A percentile compares a stretch with the other conserved stretches of the same genome.
These are phyloP conservation scores for Sarocladium strictum DNA, from an alignment of 2,329 filamentous ascomycete genomes.

Conservation along the genomic window DNA sequence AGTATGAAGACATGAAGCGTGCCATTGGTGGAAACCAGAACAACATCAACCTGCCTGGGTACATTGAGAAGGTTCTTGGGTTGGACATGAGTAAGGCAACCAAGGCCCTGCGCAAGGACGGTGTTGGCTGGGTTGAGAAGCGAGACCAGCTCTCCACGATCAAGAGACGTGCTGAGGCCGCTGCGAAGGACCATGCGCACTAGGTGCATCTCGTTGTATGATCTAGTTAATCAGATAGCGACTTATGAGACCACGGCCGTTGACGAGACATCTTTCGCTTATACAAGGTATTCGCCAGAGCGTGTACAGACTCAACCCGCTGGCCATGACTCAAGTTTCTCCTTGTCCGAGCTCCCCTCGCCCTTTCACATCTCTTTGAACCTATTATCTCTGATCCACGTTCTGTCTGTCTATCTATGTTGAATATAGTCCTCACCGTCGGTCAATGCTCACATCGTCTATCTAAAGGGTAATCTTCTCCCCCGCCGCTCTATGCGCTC, in stretches of 20 bases:
- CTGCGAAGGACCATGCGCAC: slow-evolving; percentile 11
- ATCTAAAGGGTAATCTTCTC: too few relatives aligned
- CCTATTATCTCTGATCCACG: too few relatives aligned
- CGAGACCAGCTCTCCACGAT: slow-evolving; percentile 14
- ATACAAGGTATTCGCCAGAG: not conserved
- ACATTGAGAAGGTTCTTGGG: slow-evolving; percentile 19
- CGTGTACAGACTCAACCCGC: too few relatives aligned
- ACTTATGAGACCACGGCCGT: not conserved
- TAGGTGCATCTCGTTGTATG: not conserved
- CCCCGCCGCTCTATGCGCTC: too few relatives aligned
- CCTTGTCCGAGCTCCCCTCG: too few relatives aligned
- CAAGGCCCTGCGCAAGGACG: slow-evolving; percentile 16
- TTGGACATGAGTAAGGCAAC: slow-evolving; percentile 18
- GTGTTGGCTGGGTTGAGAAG: slow-evolving; percentile 19
- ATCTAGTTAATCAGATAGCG: not conserved
- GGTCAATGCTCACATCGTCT: too few relatives aligned
- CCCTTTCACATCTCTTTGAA: too few relatives aligned
- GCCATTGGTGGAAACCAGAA: slow-evolving; percentile 19
- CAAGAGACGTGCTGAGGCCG: slow-evolving; percentile 12
- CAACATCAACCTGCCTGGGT: slow-evolving; percentile 21
- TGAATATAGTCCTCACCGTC: too few relatives aligned
- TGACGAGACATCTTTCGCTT: too few relatives aligned
- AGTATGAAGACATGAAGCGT: slow-evolving; percentile 12
- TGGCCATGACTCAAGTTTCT: too few relatives aligned
- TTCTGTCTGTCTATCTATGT: too few relatives aligned